phyloP scores from a whole-genome alignment of 2,329 filamentous ascomycete species.

The Herpotrichia juniperi region DNA sequence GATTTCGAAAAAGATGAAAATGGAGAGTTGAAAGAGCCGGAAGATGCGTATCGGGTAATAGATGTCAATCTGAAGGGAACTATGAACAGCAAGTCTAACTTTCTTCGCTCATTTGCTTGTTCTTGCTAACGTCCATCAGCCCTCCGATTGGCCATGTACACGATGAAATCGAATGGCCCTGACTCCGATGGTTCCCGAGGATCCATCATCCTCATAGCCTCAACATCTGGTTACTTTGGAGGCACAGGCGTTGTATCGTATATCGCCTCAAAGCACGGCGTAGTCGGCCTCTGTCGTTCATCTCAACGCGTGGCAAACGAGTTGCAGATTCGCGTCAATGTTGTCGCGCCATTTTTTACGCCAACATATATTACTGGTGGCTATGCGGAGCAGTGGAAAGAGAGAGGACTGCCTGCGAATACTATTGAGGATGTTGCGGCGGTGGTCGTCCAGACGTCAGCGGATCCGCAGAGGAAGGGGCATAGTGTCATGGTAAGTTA shows the following conservation, averaged over 20 bases:
- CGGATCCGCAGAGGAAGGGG: constrained; percentile 37
- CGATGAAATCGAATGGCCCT: constrained; percentile 40
- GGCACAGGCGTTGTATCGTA: constrained; percentile 51
- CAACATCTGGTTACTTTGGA: constrained; percentile 53
- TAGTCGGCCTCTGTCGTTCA: constrained; percentile 48
- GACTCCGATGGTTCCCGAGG: constrained; percentile 33
- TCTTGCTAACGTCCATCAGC: constrained; percentile 18
- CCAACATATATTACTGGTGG: constrained; percentile 52
- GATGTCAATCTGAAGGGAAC: constrained; percentile 54
- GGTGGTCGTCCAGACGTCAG: constrained; percentile 48
- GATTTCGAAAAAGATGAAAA: constrained; percentile 39
- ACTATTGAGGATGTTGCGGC: constrained; percentile 50
- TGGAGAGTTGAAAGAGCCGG: constrained; percentile 35
- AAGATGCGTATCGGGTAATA: constrained; percentile 29
- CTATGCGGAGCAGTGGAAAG: constrained; percentile 47
- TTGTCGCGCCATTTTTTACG: constrained; percentile 57
- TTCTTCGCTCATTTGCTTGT: background rate
- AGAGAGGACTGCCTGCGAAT: constrained; percentile 49
- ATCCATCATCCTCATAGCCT: constrained; percentile 49
- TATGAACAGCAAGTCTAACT: constrained; percentile 48
- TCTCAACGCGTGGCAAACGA: constrained; percentile 43
- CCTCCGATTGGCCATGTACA: constrained; percentile 31
- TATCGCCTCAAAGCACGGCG: constrained; percentile 52
- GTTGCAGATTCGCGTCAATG: constrained; percentile 50
- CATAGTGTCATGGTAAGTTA: constrained; percentile 34